phyloP scores from a whole-genome alignment of 1,139 yeast species.

The Protomyces gravidus region DNA sequence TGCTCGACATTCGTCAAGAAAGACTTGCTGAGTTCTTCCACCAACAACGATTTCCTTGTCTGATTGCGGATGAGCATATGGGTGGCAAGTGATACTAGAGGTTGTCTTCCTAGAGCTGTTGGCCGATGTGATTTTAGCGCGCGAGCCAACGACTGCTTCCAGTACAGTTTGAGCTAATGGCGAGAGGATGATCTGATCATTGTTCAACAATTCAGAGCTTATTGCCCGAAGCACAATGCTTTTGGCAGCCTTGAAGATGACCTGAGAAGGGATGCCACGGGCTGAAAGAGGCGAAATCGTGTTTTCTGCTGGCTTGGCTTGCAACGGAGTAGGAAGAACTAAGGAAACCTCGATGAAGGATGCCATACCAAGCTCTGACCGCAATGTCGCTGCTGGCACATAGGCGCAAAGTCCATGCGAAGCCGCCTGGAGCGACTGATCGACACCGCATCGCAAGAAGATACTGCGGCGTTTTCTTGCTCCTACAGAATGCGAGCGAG shows the following conservation, averaged over 20 bases:
- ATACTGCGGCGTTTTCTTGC: slow-evolving; percentile 10
- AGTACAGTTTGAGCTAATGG: slow-evolving; percentile 50
- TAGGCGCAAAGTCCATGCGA: slow-evolving; percentile 5
- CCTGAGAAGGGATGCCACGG: too few relatives aligned
- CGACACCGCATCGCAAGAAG: slow-evolving; percentile 23
- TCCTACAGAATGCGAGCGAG: neutral
- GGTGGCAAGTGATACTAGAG: slow-evolving; percentile 47
- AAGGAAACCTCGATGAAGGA: slow-evolving; percentile 49
- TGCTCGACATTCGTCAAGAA: slow-evolving; percentile 1
- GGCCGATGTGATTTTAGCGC: slow-evolving; percentile 54
- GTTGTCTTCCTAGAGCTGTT: slow-evolving; percentile 42
- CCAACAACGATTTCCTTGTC: slow-evolving; percentile 37
- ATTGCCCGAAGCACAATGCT: slow-evolving; percentile 56
- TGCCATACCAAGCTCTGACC: slow-evolving; percentile 39
- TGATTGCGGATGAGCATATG: slow-evolving; percentile 47
- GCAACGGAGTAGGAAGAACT: slow-evolving; percentile 39
- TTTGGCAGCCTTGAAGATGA: too few relatives aligned
- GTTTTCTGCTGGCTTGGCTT: slow-evolving; percentile 39
- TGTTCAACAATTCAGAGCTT: slow-evolving; percentile 44
- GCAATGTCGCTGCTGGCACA: slow-evolving; percentile 9
- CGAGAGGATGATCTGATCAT: slow-evolving; percentile 56
- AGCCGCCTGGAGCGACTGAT: neutral
- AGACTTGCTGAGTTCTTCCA: slow-evolving; percentile 7
- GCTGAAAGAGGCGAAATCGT: slow-evolving; percentile 32
- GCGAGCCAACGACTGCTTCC: slow-evolving; percentile 55